A percentile compares a stretch with the other conserved stretches of the same genome.
These are phyloP conservation scores for Noccaea bulbosa DNA, from an alignment of 345 rosid genomes.

Conservation along the genomic window DNA sequence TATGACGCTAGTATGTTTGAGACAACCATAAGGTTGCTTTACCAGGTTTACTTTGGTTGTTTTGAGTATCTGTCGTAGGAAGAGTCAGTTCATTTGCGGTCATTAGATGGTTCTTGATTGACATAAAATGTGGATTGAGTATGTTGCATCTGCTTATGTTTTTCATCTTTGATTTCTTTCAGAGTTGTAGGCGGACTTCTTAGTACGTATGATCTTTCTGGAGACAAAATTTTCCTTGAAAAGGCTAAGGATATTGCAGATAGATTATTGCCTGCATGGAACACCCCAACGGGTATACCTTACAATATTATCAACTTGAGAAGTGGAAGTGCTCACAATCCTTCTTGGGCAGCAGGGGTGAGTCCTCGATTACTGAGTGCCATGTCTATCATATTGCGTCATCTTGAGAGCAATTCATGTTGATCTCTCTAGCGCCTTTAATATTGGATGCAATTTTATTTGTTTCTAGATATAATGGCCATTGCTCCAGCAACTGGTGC, in stretches of 20 bases:
- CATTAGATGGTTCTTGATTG: conserved; percentile 26
- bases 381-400: background rate
- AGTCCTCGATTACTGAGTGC: conserved; percentile 43
- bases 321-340: conserved; percentile 77
- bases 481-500: conserved; percentile 2
- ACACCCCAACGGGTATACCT: conserved; percentile 84
- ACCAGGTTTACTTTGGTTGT: conserved; percentile 69
- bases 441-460: background rate
- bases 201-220: conserved; percentile 92
- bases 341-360: conserved; percentile 93
- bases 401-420: conserved; percentile 11
- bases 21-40: conserved; percentile 98
- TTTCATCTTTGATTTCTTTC: conserved; percentile 35
- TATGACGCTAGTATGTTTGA: conserved; percentile 97
- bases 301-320: conserved; percentile 85
- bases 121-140: conserved; percentile 12
- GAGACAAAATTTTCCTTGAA: conserved; percentile 84
- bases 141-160: conserved; percentile 18
- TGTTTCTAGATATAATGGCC: background rate
- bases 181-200: conserved; percentile 99
- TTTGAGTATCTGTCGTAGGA: conserved; percentile 34
- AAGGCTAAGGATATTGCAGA: conserved; percentile 97
- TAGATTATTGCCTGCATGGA: conserved; percentile 96
- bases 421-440: background rate
- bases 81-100: conserved; percentile 26